phyloP scores from a whole-genome alignment of 2,329 filamentous ascomycete species.

The Meredithiella fracta region DNA sequence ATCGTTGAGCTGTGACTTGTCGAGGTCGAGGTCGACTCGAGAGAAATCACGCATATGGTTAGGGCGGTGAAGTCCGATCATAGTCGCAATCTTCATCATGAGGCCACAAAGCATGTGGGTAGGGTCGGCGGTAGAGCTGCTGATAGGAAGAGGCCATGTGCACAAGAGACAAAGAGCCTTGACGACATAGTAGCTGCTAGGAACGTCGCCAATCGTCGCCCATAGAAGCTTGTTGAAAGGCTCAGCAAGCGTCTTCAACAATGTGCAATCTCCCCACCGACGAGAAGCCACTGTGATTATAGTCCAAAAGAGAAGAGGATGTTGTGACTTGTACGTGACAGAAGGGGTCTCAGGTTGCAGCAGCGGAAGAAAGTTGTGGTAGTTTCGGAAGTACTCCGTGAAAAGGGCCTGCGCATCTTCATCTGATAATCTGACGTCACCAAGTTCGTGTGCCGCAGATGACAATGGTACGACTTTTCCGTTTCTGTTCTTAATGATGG shows the following conservation, averaged over 20 bases:
- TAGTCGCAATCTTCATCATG: constrained; percentile 77
- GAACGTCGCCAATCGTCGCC: constrained; percentile 61
- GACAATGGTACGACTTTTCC: background rate
- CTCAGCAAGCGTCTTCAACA: constrained; percentile 51
- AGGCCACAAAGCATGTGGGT: constrained; percentile 68
- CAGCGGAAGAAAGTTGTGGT: constrained; percentile 65
- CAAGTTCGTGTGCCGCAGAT: constrained; percentile 27
- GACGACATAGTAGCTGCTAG: constrained; percentile 63
- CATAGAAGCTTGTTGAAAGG: constrained; percentile 57
- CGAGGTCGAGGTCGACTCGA: constrained; percentile 54
- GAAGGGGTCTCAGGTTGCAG: constrained; percentile 50
- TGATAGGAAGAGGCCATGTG: constrained; percentile 71
- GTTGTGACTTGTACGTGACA: constrained; percentile 60
- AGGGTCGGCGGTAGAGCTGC: constrained; percentile 61
- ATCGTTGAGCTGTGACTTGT: constrained; percentile 64
- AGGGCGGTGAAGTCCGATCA: constrained; percentile 65
- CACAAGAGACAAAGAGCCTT: constrained; percentile 67
- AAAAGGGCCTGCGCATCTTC: constrained; percentile 49
- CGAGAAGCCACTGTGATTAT: constrained; percentile 61
- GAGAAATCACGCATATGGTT: constrained; percentile 75
- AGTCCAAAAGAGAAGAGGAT: constrained; percentile 72
- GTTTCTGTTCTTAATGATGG: constrained; percentile 35
- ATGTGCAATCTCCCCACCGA: constrained; percentile 46
- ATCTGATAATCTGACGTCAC: constrained; percentile 47
- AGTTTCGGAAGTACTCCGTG: constrained; percentile 56